These are phyloP conservation scores for Scutellaria minor DNA, from an alignment of 257 asterid species.

Conservation along the genomic window DNA sequence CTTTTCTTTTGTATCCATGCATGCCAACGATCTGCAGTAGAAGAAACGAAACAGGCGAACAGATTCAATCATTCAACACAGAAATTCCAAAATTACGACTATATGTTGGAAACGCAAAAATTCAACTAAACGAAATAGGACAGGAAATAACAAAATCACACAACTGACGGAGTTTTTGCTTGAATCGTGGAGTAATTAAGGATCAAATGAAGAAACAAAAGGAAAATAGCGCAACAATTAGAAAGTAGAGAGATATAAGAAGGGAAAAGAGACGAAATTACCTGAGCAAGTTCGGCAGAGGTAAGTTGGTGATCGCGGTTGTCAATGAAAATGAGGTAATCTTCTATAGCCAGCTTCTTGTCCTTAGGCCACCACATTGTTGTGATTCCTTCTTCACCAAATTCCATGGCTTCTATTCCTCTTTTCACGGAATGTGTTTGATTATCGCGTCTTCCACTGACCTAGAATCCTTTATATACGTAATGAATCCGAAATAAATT, in stretches of 20 bases:
- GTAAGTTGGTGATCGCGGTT: constrained; percentile 39
- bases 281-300: constrained; percentile 37
- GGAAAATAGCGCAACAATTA: not conserved
- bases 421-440: constrained; percentile 18
- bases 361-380: constrained; percentile 21
- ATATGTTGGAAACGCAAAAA: not conserved
- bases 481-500: not conserved
- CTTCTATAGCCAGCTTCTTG: constrained; percentile 41
- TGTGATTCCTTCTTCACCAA: constrained; percentile 11
- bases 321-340: constrained; percentile 41
- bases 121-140: not conserved
- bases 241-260: no score
- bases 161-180: not conserved
- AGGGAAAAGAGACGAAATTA: constrained; percentile 7
- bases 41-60: constrained; percentile 1
- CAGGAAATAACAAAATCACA: not conserved
- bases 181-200: not conserved
- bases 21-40: constrained; percentile 43
- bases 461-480: not conserved
- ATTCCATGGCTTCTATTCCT: constrained; percentile 29
- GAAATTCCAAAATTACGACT: not conserved
- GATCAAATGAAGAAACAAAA: constrained; percentile 1
- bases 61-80: not conserved
- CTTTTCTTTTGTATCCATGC: constrained; percentile 44
- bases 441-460: not conserved